phyloP scores from a whole-genome alignment of 2,329 filamentous ascomycete species.

The Verticillium dahliae region DNA sequence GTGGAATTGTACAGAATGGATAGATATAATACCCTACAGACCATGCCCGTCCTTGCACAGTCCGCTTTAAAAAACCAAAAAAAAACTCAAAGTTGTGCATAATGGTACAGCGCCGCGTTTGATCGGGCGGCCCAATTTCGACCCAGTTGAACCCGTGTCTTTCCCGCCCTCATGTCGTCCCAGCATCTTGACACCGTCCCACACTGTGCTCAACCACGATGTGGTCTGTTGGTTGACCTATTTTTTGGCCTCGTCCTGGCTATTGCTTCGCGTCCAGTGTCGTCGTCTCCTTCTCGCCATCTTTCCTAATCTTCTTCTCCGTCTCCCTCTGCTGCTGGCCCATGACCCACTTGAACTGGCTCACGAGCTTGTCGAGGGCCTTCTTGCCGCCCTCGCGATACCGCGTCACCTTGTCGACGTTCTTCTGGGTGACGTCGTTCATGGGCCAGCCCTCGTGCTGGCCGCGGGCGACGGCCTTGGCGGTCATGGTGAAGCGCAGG shows the following conservation, averaged over 20 bases:
- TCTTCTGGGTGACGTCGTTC: slow-evolving; percentile 67
- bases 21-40: slow-evolving; percentile 1
- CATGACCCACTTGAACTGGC: slow-evolving; percentile 21
- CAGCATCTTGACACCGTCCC: neutral
- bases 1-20: neutral
- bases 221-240: no score
- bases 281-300: slow-evolving; percentile 21
- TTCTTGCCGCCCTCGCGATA: slow-evolving; percentile 62
- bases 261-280: slow-evolving; percentile 2
- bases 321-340: slow-evolving; percentile 21
- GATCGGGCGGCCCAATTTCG: neutral
- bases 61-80: neutral
- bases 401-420: slow-evolving; percentile 76
- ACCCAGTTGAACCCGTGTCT: neutral
- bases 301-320: slow-evolving; percentile 22
- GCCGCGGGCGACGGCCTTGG: slow-evolving; percentile 69
- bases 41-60: neutral
- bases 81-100: neutral
- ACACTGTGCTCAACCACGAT: no score
- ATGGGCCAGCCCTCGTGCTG: slow-evolving; percentile 47
- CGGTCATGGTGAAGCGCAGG: slow-evolving; percentile 91
- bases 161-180: neutral
- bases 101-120: neutral
- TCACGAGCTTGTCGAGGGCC: slow-evolving; percentile 61
- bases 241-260: no score